Conservation (phyloP, 163 green algal species). For the Chlamydomonas reinhardtii region DNA sequence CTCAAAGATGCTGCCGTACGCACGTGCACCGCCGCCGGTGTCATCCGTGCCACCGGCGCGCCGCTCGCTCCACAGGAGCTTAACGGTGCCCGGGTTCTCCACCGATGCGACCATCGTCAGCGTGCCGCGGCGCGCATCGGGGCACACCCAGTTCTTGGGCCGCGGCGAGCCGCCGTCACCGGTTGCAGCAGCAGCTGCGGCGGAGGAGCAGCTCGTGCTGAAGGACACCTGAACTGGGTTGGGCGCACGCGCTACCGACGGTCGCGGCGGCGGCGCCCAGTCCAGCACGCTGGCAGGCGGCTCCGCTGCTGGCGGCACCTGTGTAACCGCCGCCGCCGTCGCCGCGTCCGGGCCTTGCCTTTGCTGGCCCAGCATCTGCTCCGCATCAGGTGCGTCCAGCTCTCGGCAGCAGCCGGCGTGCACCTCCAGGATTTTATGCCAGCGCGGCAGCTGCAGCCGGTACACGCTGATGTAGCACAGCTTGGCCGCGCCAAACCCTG, state of each 20-base stretch:
- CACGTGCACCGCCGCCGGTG: neutral
- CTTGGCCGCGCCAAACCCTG: too few species aligned
- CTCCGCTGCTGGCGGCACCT: neutral
- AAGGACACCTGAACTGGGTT: constrained; percentile 23
- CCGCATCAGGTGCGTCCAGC: neutral
- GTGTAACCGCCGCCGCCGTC: neutral
- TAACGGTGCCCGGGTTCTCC: constrained; percentile 22
- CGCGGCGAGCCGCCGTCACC: neutral
- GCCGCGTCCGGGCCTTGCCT: neutral
- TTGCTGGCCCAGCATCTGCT: neutral
- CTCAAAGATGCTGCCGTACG: constrained; percentile 47
- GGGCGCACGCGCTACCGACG: constrained; percentile 14
- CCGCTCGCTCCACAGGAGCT: constrained; percentile 47
- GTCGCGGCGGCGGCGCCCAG: neutral
- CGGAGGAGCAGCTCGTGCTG: constrained; percentile 28
- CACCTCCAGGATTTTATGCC: constrained; percentile 39
- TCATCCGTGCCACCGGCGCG: neutral
- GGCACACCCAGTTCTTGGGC: neutral
- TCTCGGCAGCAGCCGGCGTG: constrained; percentile 13
- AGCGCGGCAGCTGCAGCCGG: constrained; percentile 27
- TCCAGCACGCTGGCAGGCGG: too few species aligned
- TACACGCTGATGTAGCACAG: constrained; percentile 50
- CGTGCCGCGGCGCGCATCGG: constrained; percentile 15
- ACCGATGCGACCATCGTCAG: constrained; percentile 26
- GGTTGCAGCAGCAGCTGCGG: constrained; percentile 4